These are phyloP conservation scores for Tulasnella sp. DNA, from an alignment of 768 basidiomycete species.

Conservation along the genomic window DNA sequence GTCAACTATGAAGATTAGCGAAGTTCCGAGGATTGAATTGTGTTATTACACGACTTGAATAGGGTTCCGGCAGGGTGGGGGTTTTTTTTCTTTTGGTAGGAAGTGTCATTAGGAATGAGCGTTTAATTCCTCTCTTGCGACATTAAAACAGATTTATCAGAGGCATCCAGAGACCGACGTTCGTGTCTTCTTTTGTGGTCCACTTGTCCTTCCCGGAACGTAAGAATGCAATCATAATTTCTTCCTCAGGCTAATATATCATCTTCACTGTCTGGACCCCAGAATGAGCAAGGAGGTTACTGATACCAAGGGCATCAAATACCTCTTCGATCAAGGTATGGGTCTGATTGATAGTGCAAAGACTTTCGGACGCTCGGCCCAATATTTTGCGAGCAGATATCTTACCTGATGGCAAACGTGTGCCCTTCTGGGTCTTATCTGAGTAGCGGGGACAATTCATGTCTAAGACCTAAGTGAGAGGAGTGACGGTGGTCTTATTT, in stretches of 20 bases:
- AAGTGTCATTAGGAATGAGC: background rate
- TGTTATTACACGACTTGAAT: too few relatives aligned
- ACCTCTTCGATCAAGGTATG: slow-evolving; percentile 40
- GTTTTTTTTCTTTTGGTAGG: too few relatives aligned
- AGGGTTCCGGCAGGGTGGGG: too few relatives aligned
- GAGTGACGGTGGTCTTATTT: too few relatives aligned
- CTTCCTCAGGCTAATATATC: background rate
- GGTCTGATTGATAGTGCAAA: background rate
- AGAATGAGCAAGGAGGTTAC: slow-evolving; percentile 43
- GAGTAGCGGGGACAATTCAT: too few relatives aligned
- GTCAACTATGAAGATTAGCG: too few relatives aligned
- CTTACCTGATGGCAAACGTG: too few relatives aligned
- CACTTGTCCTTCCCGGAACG: slow-evolving; percentile 60
- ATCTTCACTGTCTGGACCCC: slow-evolving; percentile 31
- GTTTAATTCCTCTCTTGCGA: background rate
- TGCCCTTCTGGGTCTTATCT: too few relatives aligned
- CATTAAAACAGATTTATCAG: slow-evolving; percentile 56
- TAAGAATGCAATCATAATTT: background rate
- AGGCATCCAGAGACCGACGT: slow-evolving; percentile 87
- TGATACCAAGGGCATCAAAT: slow-evolving; percentile 35
- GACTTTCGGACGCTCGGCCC: background rate
- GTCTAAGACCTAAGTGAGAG: too few relatives aligned
- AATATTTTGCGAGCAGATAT: too few relatives aligned
- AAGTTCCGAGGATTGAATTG: too few relatives aligned
- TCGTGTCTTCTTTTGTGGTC: slow-evolving; percentile 93